phyloP scores from a whole-genome alignment of 495 filamentous ascomycete genomes.

The Chaetomium tenue region DNA sequence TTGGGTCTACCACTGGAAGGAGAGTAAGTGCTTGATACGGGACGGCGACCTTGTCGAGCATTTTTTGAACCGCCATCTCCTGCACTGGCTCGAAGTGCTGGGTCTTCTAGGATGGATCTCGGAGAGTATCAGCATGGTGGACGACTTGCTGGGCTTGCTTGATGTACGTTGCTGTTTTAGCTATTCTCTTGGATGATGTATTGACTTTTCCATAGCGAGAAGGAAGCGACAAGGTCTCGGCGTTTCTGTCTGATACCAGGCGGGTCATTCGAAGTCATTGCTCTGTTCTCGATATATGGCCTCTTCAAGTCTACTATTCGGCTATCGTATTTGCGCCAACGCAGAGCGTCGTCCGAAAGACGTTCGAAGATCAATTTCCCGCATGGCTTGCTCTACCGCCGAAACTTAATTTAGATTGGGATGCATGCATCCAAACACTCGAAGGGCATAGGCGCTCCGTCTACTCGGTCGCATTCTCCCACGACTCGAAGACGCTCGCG shows the following conservation, averaged over 20 bases:
- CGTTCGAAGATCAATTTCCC: slow-evolving; percentile 23
- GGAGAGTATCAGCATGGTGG: slow-evolving; percentile 29
- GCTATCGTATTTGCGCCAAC: slow-evolving; percentile 26
- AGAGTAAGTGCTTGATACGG: slow-evolving; percentile 29
- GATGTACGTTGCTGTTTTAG: slow-evolving; percentile 19
- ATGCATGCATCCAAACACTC: slow-evolving; percentile 16
- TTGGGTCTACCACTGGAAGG: slow-evolving; percentile 49
- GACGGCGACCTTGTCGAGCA: slow-evolving; percentile 31
- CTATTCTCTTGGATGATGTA: background rate
- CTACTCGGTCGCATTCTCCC: slow-evolving; percentile 19
- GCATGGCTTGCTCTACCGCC: slow-evolving; percentile 1
- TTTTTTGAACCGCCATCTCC: slow-evolving; percentile 46
- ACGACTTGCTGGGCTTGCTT: slow-evolving; percentile 22
- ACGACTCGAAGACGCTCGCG: slow-evolving; percentile 28
- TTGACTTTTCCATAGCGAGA: background rate
- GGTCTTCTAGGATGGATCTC: slow-evolving; percentile 37
- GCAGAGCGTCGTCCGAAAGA: slow-evolving; percentile 24
- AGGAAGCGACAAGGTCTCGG: slow-evolving; percentile 10
- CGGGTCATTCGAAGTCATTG: slow-evolving; percentile 35
- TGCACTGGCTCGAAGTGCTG: slow-evolving; percentile 38
- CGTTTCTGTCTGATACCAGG: slow-evolving; percentile 22
- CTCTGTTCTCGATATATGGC: slow-evolving; percentile 30
- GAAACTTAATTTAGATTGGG: slow-evolving; percentile 3
- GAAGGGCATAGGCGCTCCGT: slow-evolving; percentile 2
- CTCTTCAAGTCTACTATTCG: slow-evolving; percentile 23